Evolutionary conservation across 805 yeast genomes (phyloP), one percentile per base, ranked within the genome.

Genomic region (Kuraishia floccosa): DNA sequence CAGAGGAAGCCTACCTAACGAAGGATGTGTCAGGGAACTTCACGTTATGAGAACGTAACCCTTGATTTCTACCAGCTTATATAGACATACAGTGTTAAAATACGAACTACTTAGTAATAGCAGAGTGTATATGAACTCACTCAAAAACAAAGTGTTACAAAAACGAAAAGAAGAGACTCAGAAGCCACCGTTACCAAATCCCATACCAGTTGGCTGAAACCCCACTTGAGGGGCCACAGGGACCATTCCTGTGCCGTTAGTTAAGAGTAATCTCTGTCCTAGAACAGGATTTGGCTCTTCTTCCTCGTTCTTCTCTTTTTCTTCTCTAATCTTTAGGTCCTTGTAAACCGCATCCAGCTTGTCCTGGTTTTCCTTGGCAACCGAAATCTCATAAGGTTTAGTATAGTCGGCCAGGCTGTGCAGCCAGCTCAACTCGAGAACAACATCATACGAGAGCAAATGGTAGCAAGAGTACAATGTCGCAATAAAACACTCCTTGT

Each of bases 401-500:
- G 82, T 77, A 60, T 77, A 84, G 54, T 87, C 89, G 39, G 61
- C 72, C 58, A 91, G 72, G 42, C 72, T 70, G 56, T 85, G 80
- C 51, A 93, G 65, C 98, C 99, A 91, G 21, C 94, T 68, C 41
- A 86, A 61, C 56, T 91, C 98, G 42, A 80, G 58, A 14, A 89
- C 95, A 47, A 77, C 76, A 49, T 91, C 98, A 41, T 73, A 75
- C 32, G 73, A 72, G 41, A 91, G 65, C 48, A 78, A 63, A 31
- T 79, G 82, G 55, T 91, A 91, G 47, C 93, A 83, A 5, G 84
- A 63, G 60, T 79, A 91, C 49, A 91, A 67, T 38, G 87, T 72
- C 5, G 95, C 96, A 46, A 86, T 80, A 51, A 85, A 82, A 47
- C 95, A 83, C 63, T 91, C 98, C 57, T 79, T 85, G 62, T 91